A percentile compares a stretch with the other conserved stretches of the same genome.
phyloP scores from a whole-genome alignment of 2,329 filamentous ascomycete species.

The Ophiobolus disseminans region DNA sequence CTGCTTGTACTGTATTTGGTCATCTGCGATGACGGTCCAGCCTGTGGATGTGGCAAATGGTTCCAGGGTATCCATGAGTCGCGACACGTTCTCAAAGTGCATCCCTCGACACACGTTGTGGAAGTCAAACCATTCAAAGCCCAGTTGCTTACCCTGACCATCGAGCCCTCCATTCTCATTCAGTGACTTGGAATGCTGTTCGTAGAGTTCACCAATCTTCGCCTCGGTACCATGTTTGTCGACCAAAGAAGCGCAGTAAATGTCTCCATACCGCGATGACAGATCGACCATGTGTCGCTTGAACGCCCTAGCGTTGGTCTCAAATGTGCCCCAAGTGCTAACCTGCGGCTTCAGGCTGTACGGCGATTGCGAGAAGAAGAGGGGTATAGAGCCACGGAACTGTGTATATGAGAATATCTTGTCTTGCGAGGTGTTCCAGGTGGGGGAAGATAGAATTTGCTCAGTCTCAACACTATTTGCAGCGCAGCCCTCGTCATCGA shows the following conservation, averaged over 20 bases:
- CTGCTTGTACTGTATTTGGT: constrained; percentile 60
- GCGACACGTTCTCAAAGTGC: constrained; percentile 94
- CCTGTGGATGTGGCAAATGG: constrained; percentile 72
- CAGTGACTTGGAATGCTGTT: constrained; percentile 69
- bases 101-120: constrained; percentile 91
- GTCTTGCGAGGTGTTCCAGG: constrained; percentile 64
- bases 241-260: constrained; percentile 84
- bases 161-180: constrained; percentile 66
- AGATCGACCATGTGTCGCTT: constrained; percentile 79
- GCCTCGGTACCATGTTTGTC: constrained; percentile 87
- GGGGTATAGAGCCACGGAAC: constrained; percentile 85
- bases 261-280: constrained; percentile 71
- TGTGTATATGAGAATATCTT: constrained; percentile 86
- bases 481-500: constrained; percentile 86
- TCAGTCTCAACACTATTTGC: constrained; percentile 96
- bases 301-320: constrained; percentile 80
- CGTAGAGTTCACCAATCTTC: constrained; percentile 78
- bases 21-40: constrained; percentile 68
- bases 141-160: constrained; percentile 58
- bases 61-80: constrained; percentile 74
- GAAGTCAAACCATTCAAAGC: constrained; percentile 98
- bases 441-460: constrained; percentile 79
- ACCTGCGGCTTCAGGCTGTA: constrained; percentile 92
- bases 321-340: constrained; percentile 78
- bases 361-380: constrained; percentile 94